Evolutionary conservation across 1,139 yeast species (phyloP).

Genomic region (Sugiyamaella xylanicola): DNA sequence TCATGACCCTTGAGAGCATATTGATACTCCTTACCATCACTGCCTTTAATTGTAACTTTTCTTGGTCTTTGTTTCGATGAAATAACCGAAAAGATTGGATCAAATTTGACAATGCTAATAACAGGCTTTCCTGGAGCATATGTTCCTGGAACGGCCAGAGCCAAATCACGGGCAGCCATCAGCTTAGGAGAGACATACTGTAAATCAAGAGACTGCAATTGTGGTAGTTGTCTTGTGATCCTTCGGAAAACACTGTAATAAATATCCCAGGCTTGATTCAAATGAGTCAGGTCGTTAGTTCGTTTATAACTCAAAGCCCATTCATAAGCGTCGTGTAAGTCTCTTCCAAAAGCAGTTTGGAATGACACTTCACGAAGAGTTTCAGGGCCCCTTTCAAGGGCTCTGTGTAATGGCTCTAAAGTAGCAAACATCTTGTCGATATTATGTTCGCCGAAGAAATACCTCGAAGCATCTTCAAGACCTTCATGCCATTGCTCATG

Average conservation of each 20-base stretch:
- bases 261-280: slow-evolving; percentile 98
- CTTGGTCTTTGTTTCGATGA: slow-evolving; percentile 97
- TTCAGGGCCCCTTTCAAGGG: slow-evolving; percentile 84
- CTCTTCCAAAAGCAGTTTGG: slow-evolving; percentile 91
- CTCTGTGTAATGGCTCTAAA: slow-evolving; percentile 82
- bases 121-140: slow-evolving; percentile 84
- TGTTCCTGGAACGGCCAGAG: slow-evolving; percentile 92
- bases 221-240: slow-evolving; percentile 86
- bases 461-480: slow-evolving; percentile 91
- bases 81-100: slow-evolving; percentile 83
- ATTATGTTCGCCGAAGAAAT: slow-evolving; percentile 92
- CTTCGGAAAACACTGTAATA: slow-evolving; percentile 92
- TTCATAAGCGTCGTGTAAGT: slow-evolving; percentile 87
- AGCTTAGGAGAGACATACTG: slow-evolving; percentile 90
- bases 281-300: slow-evolving; percentile 80
- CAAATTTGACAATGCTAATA: slow-evolving; percentile 70
- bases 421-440: slow-evolving; percentile 93
- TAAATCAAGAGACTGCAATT: slow-evolving; percentile 78
- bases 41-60: slow-evolving; percentile 73
- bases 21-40: slow-evolving; percentile 88
- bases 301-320: slow-evolving; percentile 87
- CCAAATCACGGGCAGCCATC: slow-evolving; percentile 74
- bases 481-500: slow-evolving; percentile 99
- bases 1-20: slow-evolving; percentile 92
- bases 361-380: slow-evolving; percentile 92